These are phyloP conservation scores for Lentinula sp. DNA, from an alignment of 768 basidiomycete genomes.

Conservation along the genomic window DNA sequence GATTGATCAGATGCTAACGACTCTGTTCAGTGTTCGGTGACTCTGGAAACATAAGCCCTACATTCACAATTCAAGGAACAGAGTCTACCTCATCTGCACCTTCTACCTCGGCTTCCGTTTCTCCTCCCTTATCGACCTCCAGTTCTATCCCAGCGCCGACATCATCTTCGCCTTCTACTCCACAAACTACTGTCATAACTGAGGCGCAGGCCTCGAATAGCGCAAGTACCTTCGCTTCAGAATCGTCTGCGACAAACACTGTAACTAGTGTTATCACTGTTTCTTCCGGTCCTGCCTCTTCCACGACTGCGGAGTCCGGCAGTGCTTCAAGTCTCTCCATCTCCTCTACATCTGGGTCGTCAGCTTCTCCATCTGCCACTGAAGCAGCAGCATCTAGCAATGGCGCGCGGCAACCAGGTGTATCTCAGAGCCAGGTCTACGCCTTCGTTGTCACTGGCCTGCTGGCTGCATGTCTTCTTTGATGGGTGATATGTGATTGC, in stretches of 20 bases:
- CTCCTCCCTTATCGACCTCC: slow-evolving; percentile 15
- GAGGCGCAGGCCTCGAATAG: background rate
- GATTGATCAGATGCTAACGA: background rate
- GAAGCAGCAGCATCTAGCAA: background rate
- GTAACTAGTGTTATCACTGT: background rate
- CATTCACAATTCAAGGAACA: slow-evolving; percentile 47
- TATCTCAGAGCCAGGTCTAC: background rate
- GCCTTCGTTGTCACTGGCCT: background rate
- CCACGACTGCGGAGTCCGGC: background rate
- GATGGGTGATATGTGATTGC: background rate
- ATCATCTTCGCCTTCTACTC: slow-evolving; percentile 40
- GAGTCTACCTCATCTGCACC: slow-evolving; percentile 14
- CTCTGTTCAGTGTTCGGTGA: slow-evolving; percentile 52
- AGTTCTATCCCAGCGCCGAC: slow-evolving; percentile 7
- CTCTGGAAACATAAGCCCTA: slow-evolving; percentile 55
- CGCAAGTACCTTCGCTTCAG: background rate
- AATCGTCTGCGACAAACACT: background rate
- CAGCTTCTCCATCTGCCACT: slow-evolving; percentile 18
- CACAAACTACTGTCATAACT: slow-evolving; percentile 25
- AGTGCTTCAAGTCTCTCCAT: background rate
- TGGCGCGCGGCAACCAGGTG: background rate
- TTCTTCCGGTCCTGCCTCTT: background rate
- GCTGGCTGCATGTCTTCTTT: background rate
- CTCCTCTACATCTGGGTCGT: background rate
- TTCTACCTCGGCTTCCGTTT: background rate